Evolutionary conservation across 2,329 filamentous ascomycete genomes (phyloP), one percentile per base, ranked within the genome.

Genomic region (Penicillium sumatraense): DNA sequence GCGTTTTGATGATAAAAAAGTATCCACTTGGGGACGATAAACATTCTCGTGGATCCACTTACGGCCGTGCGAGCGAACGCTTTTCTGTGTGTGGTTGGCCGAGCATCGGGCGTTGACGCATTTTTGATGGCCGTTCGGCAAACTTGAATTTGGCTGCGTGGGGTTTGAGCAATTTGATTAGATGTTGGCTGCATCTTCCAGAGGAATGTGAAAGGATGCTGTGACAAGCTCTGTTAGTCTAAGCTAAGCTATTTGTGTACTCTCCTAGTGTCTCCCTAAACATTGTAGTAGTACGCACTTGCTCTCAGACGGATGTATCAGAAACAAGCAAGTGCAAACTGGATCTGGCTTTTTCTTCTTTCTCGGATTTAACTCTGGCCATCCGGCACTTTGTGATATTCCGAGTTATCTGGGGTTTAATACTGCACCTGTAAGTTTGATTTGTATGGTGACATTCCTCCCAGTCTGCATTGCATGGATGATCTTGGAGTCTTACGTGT

Each of bases 1-100:
- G 16, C 14, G 45, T 63, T 63, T 35, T 29, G 47, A 54, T 64
- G 40, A 46, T 46, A 45, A 46, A 46, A 31, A 46, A 23, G n/a
- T 46, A 27, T 11, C 27, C 42, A 31, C 27, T 46, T 46, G 16
- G 13, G n/a, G 9, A 24, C 27, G 42, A 46, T 46, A 46, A 46
- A 46, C 26, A 31, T 33, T 16, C 3, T 21, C 42, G 26, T 31
- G 24, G 23, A 8, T 46, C 42, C 42, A 46, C 42, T 11, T 11
- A 10, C 42, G 42, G 16, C 16, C 42, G 42, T 46, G 16, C 23
- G n/a, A 23, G n/a, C 11, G 16, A 31, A 21, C 4, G 24, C 14
- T 44, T 44, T 44, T 46, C 18, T 21, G 14, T 8, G 13, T 2
- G 42, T 14, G 23, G 42, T 46, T 46, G 29, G 42, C 42, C 42